These are phyloP conservation scores for Isoetes taiwanensis DNA, from an alignment of 75 land plant genomes.

Conservation along the genomic window DNA sequence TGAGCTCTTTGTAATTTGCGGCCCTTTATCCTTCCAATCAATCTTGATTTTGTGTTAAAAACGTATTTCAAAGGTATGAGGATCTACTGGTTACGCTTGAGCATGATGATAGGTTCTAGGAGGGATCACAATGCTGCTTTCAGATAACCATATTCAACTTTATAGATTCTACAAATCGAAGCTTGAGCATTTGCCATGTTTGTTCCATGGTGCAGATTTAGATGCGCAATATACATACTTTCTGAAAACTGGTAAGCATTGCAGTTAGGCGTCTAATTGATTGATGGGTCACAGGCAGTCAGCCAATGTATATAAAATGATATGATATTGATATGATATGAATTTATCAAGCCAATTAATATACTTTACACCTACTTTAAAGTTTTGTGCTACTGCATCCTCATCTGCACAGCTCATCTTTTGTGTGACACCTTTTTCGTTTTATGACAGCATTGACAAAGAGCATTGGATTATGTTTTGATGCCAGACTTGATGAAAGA, in stretches of 20 bases:
- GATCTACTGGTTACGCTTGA: conserved; percentile 96
- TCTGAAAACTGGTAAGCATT: conserved; percentile 81
- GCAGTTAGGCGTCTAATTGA: no score
- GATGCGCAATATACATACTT: conserved; percentile 87
- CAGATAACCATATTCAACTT: no score
- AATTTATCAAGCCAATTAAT: conserved; percentile 45
- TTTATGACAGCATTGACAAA: conserved; percentile 75
- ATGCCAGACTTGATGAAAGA: conserved; percentile 63
- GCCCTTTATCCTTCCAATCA: no score
- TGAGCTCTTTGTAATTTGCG: no score
- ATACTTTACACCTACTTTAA: conserved; percentile 68
- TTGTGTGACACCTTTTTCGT: no score
- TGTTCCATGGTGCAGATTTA: conserved; percentile 89
- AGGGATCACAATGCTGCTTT: conserved; percentile 82
- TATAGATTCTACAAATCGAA: no score
- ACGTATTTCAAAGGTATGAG: no score
- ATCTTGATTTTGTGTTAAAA: no score
- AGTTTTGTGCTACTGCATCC: conserved; percentile 85
- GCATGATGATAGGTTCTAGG: conserved; percentile 92
- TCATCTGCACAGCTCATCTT: conserved; percentile 96
- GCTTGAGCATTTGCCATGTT: no score
- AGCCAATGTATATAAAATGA: no score
- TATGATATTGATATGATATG: no score
- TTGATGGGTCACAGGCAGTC: no score
- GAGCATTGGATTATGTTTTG: conserved; percentile 68